Percentiles rank a stretch among this genome's conserved stretches.
Evolutionary conservation across 176 grass and related monocot genomes (phyloP).

Genomic region (Dendrocalamus sinicus): DNA sequence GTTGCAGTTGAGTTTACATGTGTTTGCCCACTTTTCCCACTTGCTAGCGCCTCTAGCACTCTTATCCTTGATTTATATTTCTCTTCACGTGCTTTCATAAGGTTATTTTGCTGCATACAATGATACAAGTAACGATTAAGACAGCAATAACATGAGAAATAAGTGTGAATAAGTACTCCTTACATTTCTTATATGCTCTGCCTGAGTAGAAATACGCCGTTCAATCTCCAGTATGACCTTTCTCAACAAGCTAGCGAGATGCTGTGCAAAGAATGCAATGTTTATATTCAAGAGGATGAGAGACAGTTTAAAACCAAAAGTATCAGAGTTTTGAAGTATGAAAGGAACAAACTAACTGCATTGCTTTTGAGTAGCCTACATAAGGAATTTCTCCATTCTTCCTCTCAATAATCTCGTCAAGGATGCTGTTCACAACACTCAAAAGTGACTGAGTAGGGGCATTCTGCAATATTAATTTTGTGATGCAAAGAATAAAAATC

Average conservation of each 20-base stretch:
- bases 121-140: conserved; percentile 18
- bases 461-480: conserved; percentile 53
- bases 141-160: conserved; percentile 32
- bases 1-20: conserved; percentile 42
- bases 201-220: conserved; percentile 67
- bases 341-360: conserved; percentile 73
- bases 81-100: conserved; percentile 78
- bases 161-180: conserved; percentile 32
- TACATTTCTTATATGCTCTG: conserved; percentile 82
- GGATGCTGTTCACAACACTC: conserved; percentile 66
- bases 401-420: conserved; percentile 75
- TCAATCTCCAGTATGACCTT: conserved; percentile 74
- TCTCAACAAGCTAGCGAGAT: conserved; percentile 65
- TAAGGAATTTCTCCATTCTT: conserved; percentile 78
- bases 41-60: conserved; percentile 63
- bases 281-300: conserved; percentile 22
- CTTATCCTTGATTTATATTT: conserved; percentile 82
- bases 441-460: conserved; percentile 81
- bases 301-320: conserved; percentile 9
- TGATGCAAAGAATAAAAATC: conserved; percentile 18
- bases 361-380: conserved; percentile 75
- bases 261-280: conserved; percentile 37
- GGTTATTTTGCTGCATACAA: conserved; percentile 73
- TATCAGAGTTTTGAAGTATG: conserved; percentile 23
- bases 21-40: conserved; percentile 44